A percentile compares a stretch with the other conserved stretches of the same genome.
Conservation (phyloP, 495 filamentous ascomycete genomes). For the Lepraria neglecta region DNA sequence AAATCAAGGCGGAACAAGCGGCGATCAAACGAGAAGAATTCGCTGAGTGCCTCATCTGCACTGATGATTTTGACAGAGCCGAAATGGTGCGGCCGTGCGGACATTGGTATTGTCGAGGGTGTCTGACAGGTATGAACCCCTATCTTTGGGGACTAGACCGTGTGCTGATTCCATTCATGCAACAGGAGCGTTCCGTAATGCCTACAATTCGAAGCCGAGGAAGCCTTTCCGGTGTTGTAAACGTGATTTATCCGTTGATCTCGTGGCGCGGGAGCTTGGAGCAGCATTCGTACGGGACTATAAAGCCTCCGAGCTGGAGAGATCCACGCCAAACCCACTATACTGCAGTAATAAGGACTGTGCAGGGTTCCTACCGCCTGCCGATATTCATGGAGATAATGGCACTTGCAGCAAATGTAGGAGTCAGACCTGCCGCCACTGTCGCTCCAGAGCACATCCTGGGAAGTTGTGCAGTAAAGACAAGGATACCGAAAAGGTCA, state of each 20-base stretch:
- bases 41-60: background rate
- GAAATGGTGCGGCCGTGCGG: background rate
- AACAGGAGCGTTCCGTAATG: constrained; percentile 3
- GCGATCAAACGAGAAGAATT: background rate
- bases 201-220: background rate
- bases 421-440: constrained; percentile 7
- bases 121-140: background rate
- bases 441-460: constrained; percentile 14
- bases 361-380: background rate
- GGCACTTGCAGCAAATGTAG: background rate
- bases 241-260: background rate
- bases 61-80: background rate
- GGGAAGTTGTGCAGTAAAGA: constrained; percentile 26
- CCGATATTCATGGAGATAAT: constrained; percentile 12
- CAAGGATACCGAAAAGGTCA: constrained; percentile 22
- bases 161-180: background rate
- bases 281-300: constrained; percentile 1
- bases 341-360: constrained; percentile 1
- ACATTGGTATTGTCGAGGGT: constrained; percentile 9
- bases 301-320: background rate
- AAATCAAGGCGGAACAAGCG: background rate
- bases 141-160: background rate
- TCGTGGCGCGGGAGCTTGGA: constrained; percentile 1
- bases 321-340: background rate
- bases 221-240: constrained; percentile 8